These are phyloP conservation scores for Setaria italica DNA, from an alignment of 202 grass and related monocot species.

Conservation along the genomic window DNA sequence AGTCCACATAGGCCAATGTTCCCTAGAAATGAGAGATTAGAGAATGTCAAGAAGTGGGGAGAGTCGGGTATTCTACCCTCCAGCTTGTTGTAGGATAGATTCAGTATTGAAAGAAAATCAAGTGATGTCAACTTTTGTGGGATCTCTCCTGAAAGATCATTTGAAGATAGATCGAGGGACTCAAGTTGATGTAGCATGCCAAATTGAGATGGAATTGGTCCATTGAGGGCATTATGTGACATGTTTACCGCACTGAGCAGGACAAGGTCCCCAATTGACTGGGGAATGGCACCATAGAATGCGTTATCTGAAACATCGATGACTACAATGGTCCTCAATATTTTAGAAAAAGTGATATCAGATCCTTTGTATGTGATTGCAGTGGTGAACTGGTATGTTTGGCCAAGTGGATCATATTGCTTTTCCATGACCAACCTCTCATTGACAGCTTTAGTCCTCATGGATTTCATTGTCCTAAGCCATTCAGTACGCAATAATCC, in stretches of 20 bases:
- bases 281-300: constrained; percentile 46
- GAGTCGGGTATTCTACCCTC: constrained; percentile 48
- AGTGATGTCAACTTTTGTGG: constrained; percentile 11
- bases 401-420: neutral
- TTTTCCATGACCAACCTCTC: neutral
- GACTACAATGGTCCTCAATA: constrained; percentile 34
- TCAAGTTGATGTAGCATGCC: constrained; percentile 45
- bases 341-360: constrained; percentile 34
- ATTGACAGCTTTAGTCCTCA: constrained; percentile 9
- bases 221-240: constrained; percentile 34
- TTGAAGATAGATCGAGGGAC: constrained; percentile 51
- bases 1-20: constrained; percentile 55
- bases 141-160: constrained; percentile 43
- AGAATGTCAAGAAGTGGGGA: constrained; percentile 56
- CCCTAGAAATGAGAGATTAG: constrained; percentile 48
- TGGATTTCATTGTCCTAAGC: constrained; percentile 43
- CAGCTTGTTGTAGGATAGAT: constrained; percentile 64
- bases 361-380: constrained; percentile 45
- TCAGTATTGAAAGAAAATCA: constrained; percentile 49
- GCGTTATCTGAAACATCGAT: constrained; percentile 54
- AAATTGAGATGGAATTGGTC: constrained; percentile 40
- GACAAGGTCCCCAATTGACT: constrained; percentile 32
- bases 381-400: constrained; percentile 22
- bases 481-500: constrained; percentile 32
- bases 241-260: neutral